Conservation (phyloP, 2,329 filamentous ascomycete genomes). For the Trichoderma breve region DNA sequence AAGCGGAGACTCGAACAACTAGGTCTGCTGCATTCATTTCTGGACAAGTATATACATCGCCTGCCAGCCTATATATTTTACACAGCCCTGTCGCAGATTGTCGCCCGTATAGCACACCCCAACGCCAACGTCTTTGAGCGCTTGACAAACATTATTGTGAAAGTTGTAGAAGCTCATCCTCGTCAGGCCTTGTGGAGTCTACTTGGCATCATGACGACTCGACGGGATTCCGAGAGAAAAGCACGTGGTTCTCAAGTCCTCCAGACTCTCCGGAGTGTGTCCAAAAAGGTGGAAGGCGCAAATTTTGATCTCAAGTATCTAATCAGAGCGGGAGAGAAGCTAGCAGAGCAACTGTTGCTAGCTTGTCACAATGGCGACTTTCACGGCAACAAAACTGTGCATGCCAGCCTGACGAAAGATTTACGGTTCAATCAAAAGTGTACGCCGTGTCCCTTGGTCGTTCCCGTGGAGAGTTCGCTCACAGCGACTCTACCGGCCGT, state of each 20-base stretch:
- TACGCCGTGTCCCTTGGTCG: constrained; percentile 80
- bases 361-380: constrained; percentile 77
- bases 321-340: constrained; percentile 74
- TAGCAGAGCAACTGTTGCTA: constrained; percentile 76
- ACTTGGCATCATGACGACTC: constrained; percentile 81
- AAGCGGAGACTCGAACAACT: constrained; percentile 63
- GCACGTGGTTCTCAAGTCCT: constrained; percentile 53
- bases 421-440: constrained; percentile 81
- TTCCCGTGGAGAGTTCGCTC: constrained; percentile 82
- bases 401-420: constrained; percentile 72
- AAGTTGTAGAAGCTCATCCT: constrained; percentile 83
- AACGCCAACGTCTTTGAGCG: constrained; percentile 74
- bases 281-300: constrained; percentile 52
- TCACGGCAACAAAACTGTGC: constrained; percentile 63
- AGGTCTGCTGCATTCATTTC: constrained; percentile 65
- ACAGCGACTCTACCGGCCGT: constrained; percentile 75
- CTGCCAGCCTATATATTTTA: constrained; percentile 78
- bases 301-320: constrained; percentile 65
- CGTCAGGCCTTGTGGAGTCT: constrained; percentile 91
- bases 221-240: constrained; percentile 64
- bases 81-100: constrained; percentile 82
- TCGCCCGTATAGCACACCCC: constrained; percentile 91
- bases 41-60: constrained; percentile 74
- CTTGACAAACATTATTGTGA: constrained; percentile 75
- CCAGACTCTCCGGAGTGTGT: constrained; percentile 45